A percentile compares a stretch with the other conserved stretches of the same genome.
Conservation (phyloP, 2,329 filamentous ascomycete genomes). For the Fusarium sulawesiense region DNA sequence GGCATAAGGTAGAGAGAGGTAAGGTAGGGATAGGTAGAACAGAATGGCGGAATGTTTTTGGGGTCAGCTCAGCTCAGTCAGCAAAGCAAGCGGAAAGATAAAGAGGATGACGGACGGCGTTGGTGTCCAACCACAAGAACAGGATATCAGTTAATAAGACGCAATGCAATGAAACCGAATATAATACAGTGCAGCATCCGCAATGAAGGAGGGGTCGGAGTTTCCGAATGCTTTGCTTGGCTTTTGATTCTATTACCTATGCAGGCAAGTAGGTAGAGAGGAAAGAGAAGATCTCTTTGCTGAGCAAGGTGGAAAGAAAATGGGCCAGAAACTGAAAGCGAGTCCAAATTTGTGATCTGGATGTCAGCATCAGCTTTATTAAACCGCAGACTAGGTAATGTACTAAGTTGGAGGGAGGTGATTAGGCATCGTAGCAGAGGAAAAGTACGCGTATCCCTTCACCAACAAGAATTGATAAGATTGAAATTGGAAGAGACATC, state of each 20-base stretch:
- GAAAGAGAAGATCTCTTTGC: constrained; percentile 13
- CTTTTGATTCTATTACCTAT: constrained; percentile 13
- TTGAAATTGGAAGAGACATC: not conserved
- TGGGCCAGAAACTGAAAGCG: constrained; percentile 14
- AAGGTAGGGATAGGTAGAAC: not conserved
- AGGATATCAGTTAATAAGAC: not conserved
- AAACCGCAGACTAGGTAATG: constrained; percentile 6
- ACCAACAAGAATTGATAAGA: constrained; percentile 1
- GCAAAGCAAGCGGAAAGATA: constrained; percentile 24
- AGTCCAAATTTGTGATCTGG: constrained; percentile 12
- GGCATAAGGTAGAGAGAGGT: not conserved
- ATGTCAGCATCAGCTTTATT: constrained; percentile 42
- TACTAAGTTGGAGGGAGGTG: constrained; percentile 3
- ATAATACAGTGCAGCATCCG: not conserved
- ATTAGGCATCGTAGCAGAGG: constrained; percentile 5
- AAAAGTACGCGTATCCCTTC: constrained; percentile 27
- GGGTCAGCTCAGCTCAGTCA: constrained; percentile 33
- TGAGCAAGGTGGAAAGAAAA: constrained; percentile 14
- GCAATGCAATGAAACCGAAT: not conserved
- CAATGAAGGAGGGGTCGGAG: constrained; percentile 21
- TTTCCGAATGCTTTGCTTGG: constrained; percentile 23
- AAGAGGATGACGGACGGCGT: constrained; percentile 20
- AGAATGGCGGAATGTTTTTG: constrained; percentile 8
- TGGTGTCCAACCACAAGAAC: constrained; percentile 14
- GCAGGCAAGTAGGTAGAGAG: not conserved